A percentile compares a stretch with the other conserved stretches of the same genome.
phyloP scores from a whole-genome alignment of 345 rosid genomes.

The Stellera chamaejasme region DNA sequence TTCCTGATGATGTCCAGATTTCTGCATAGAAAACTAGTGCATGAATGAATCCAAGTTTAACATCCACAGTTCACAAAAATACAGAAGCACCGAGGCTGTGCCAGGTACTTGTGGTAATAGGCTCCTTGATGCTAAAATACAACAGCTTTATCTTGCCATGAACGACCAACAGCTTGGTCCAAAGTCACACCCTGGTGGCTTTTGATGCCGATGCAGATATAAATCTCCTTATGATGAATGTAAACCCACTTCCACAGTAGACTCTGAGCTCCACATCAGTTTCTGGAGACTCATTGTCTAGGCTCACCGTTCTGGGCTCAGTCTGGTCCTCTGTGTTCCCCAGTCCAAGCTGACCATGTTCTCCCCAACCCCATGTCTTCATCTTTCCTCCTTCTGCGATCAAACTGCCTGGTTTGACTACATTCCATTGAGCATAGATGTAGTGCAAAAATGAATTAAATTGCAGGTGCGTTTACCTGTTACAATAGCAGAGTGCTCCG shows the following conservation, averaged over 20 bases:
- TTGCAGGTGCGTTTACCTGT: slow-evolving; percentile 33
- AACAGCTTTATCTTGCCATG: too few relatives aligned
- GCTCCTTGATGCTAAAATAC: too few relatives aligned
- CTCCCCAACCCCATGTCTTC: slow-evolving; percentile 98
- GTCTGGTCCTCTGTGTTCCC: slow-evolving; percentile 56
- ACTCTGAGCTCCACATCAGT: slow-evolving; percentile 21
- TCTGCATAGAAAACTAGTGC: too few relatives aligned
- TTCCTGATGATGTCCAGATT: too few relatives aligned
- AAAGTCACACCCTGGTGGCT: too few relatives aligned
- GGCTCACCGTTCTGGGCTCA: slow-evolving; percentile 36
- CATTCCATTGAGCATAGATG: neutral
- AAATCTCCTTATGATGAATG: slow-evolving; percentile 27
- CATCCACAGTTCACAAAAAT: too few relatives aligned
- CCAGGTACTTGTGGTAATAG: too few relatives aligned
- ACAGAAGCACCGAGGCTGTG: too few relatives aligned
- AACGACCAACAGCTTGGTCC: neutral
- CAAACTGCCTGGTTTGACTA: neutral
- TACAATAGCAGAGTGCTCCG: slow-evolving; percentile 80
- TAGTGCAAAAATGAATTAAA: neutral
- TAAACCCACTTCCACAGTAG: slow-evolving; percentile 91
- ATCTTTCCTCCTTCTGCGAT: slow-evolving; percentile 50
- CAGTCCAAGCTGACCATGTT: slow-evolving; percentile 88
- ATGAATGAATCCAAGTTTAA: too few relatives aligned
- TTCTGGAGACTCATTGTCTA: slow-evolving; percentile 15
- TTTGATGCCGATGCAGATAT: too few relatives aligned